Evolutionary conservation across 805 yeast genomes (phyloP).

Genomic region (Metschnikowia amazonensis): DNA sequence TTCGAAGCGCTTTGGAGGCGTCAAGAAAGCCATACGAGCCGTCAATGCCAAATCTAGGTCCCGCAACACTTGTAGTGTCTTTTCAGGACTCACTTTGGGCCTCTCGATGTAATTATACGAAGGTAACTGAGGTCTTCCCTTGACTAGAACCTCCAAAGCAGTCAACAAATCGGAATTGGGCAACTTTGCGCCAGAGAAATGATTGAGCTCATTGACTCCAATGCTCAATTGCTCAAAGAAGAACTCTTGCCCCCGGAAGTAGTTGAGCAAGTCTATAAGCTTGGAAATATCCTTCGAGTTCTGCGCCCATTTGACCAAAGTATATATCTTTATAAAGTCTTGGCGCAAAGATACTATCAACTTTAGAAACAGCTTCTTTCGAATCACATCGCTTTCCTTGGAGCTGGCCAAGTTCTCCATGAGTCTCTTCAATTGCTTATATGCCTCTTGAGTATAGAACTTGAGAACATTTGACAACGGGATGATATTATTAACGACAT

Average conservation of each 20-base stretch:
- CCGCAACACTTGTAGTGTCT: conserved; percentile 56
- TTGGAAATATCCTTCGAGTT: conserved; percentile 66
- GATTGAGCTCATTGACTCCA: conserved; percentile 64
- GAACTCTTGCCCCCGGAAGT: conserved; percentile 78
- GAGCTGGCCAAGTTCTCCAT: conserved; percentile 55
- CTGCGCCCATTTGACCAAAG: conserved; percentile 83
- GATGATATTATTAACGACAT: conserved; percentile 65
- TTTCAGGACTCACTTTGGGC: conserved; percentile 48
- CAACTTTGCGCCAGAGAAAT: conserved; percentile 81
- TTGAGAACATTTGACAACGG: conserved; percentile 59
- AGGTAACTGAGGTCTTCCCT: conserved; percentile 73
- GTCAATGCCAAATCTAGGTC: conserved; percentile 72
- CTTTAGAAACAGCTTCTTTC: conserved; percentile 67
- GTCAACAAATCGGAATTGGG: conserved; percentile 90
- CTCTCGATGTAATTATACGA: conserved; percentile 54
- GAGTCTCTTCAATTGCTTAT: conserved; percentile 55
- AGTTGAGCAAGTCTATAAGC: conserved; percentile 81
- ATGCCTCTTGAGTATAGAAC: conserved; percentile 58
- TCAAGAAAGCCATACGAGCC: conserved; percentile 67
- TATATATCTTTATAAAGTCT: conserved; percentile 80
- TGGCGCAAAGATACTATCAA: conserved; percentile 70
- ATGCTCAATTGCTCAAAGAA: conserved; percentile 57
- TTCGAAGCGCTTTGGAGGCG: conserved; percentile 62
- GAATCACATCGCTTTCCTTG: conserved; percentile 52
- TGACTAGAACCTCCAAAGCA: conserved; percentile 75